Evolutionary conservation across 176 grass and related monocot species (phyloP).

Genomic region (Juncus inflexus): DNA sequence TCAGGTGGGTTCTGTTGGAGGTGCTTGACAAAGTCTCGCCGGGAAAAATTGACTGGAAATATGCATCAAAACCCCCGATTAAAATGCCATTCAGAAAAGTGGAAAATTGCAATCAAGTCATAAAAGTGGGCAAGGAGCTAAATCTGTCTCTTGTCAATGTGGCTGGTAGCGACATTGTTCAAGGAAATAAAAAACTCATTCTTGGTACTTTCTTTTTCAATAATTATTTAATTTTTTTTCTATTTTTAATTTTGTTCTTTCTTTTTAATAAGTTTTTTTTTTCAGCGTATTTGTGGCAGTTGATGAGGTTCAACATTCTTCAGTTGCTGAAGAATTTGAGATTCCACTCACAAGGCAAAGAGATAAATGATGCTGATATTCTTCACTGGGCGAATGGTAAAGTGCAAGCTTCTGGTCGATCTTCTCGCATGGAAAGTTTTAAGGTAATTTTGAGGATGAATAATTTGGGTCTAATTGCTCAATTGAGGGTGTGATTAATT

Average conservation of each 20-base stretch:
- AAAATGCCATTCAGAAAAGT: conserved; percentile 94
- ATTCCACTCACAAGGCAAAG: conserved; percentile 82
- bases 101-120: conserved; percentile 98
- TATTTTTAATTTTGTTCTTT: neutral
- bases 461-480: no score
- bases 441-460: conserved; percentile 36
- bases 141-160: conserved; percentile 94
- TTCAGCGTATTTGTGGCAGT: conserved; percentile 95
- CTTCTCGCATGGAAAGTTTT: conserved; percentile 81
- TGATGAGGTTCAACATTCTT: conserved; percentile 99
- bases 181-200: conserved; percentile 98
- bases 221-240: neutral
- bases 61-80: conserved; percentile 91
- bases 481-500: no score
- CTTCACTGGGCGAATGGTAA: conserved; percentile 86
- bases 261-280: conserved; percentile 29
- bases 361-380: conserved; percentile 87
- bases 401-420: conserved; percentile 62
- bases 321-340: conserved; percentile 85
- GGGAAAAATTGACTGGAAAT: conserved; percentile 87
- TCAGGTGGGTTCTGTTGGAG: conserved; percentile 98
- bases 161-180: conserved; percentile 98
- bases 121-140: conserved; percentile 77
- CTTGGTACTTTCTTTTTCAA: conserved; percentile 50
- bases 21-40: conserved; percentile 95